These are phyloP conservation scores for Lunasporangiospora selenospora DNA, from an alignment of 192 early-diverging fungal genomes.

Conservation along the genomic window DNA sequence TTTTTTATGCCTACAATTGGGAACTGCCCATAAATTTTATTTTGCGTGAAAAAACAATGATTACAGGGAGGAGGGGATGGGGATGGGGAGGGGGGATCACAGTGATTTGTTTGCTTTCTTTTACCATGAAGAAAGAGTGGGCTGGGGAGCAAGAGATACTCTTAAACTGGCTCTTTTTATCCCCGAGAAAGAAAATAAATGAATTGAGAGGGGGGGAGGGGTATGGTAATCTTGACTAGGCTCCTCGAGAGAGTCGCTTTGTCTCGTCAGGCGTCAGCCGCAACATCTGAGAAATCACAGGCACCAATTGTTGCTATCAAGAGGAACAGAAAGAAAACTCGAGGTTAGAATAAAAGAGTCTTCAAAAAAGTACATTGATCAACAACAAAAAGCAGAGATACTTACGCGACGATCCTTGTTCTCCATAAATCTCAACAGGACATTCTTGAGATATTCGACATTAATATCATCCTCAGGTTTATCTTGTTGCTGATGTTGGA, in stretches of 20 bases:
- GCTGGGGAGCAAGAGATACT: too few species aligned
- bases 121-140: too few species aligned
- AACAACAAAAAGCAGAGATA: constrained; percentile 6
- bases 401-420: constrained; percentile 72
- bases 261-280: constrained; percentile 75
- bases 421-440: constrained; percentile 80
- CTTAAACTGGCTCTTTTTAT: too few species aligned
- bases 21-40: too few species aligned
- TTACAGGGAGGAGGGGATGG: too few species aligned
- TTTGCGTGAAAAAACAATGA: too few species aligned
- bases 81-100: too few species aligned
- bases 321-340: constrained; percentile 3
- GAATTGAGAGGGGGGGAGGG: too few species aligned
- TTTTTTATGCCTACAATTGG: too few species aligned
- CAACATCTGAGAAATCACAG: constrained; percentile 70
- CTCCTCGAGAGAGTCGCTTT: constrained; percentile 52
- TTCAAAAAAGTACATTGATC: background rate
- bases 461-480: constrained; percentile 72
- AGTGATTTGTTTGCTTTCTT: too few species aligned
- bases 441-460: constrained; percentile 77
- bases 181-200: too few species aligned
- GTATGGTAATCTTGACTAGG: too few species aligned
- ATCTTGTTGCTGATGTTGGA: constrained; percentile 29
- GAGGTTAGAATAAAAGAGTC: background rate
- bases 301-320: constrained; percentile 64